A percentile compares a stretch with the other conserved stretches of the same genome.
phyloP scores from a whole-genome alignment of 106 monocot genomes.

The Dioscorea alata region DNA sequence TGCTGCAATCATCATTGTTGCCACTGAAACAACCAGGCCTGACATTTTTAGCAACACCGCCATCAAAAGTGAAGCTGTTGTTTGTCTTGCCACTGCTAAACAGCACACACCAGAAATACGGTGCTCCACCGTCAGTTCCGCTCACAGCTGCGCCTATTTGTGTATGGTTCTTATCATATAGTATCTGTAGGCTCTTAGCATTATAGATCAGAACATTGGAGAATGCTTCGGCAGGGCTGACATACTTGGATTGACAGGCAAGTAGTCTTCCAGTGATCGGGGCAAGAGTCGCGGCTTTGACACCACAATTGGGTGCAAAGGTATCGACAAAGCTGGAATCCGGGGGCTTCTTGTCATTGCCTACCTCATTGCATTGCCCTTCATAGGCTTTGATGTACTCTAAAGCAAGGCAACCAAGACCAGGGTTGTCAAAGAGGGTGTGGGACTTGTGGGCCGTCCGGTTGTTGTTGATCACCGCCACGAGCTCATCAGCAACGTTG shows the following conservation, averaged over 20 bases:
- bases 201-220: conserved; percentile 36
- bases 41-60: conserved; percentile 43
- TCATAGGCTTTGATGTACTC: conserved; percentile 82
- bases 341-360: conserved; percentile 57
- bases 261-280: conserved; percentile 80
- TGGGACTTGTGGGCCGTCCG: conserved; percentile 66
- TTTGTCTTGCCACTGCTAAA: conserved; percentile 72
- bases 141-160: conserved; percentile 71
- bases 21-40: conserved; percentile 84
- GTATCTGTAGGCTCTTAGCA: conserved; percentile 45
- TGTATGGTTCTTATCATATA: conserved; percentile 74
- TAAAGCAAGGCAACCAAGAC: conserved; percentile 80
- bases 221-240: conserved; percentile 51
- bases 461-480: conserved; percentile 59
- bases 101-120: conserved; percentile 85
- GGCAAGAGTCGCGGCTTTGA: conserved; percentile 39
- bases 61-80: conserved; percentile 43
- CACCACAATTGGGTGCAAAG: conserved; percentile 84
- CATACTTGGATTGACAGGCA: conserved; percentile 69
- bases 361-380: conserved; percentile 62
- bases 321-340: conserved; percentile 49
- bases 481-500: conserved; percentile 83
- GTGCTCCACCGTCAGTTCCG: conserved; percentile 69
- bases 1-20: conserved; percentile 69
- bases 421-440: conserved; percentile 54